Evolutionary conservation across 306 rosid species (phyloP), one percentile per base, ranked within the genome.

Genomic region (Dryas drummondii): DNA sequence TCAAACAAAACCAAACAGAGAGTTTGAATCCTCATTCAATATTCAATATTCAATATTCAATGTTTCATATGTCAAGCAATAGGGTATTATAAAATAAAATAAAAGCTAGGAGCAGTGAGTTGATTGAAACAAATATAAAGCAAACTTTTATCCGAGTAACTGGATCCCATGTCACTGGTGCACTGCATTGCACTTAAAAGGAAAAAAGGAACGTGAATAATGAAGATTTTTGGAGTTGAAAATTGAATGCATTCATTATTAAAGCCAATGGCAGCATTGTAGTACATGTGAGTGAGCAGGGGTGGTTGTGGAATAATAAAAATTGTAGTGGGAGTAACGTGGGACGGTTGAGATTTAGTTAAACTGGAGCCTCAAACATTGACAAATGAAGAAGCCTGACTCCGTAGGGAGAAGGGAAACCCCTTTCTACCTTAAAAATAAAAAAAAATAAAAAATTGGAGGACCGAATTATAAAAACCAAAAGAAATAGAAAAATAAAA

Each of bases 361-460:
- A 86, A 79, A 74, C 79, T 5, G 79, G 89, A 88, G 93, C 91
- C 88, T 84, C 93, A 82, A 87, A 90, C 86, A 84, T 92, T 90
- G 94, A 92, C 90, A 80, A 79, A 64, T 69, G 54, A 17, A 41
- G 76, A 71, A 74, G 84, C 75, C 82, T 26, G 82, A 78, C 86
- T 90, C 88, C 91, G 96, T 90, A 77, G 53, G 87, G 87, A 84
- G 79, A 76, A 42, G 90, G 94, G 86, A 79, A 88, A 76, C 88
- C 42, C 71, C 13, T 37, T 16, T 42, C 66, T n/a, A 8, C 53
- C 67, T 49, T 64, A 45, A 22, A 51, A 6, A 44, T 58, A 16
- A 12, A 13, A 50, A 47, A 64, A 8, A 15, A 48, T 62, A 53
- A 64, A 8, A 15, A 48, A 54, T 54, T 61, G 0, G 59, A 61